Conservation (phyloP, 331 rosid species). For the Phaseolus coccineus region DNA sequence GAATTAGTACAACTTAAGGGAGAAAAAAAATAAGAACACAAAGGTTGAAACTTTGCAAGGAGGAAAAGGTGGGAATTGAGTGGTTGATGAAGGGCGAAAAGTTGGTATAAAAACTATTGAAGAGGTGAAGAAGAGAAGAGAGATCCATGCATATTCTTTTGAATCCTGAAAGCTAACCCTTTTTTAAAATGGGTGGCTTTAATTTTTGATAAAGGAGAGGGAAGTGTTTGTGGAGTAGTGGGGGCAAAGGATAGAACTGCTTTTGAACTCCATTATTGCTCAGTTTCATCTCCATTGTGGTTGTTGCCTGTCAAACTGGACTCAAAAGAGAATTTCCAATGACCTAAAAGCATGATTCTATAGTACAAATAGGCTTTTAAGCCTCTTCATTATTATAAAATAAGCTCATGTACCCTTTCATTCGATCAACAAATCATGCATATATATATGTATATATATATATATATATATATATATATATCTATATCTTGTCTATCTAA, state of each 20-base stretch:
- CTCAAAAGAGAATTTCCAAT: conserved; percentile 52
- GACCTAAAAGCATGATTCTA: conserved; percentile 44
- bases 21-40: neutral
- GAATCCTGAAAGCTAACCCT: conserved; percentile 67
- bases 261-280: conserved; percentile 79
- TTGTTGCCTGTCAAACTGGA: conserved; percentile 53
- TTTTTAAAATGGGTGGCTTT: conserved; percentile 65
- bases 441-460: neutral
- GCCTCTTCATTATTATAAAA: conserved; percentile 35
- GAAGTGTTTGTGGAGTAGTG: conserved; percentile 57
- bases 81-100: conserved; percentile 61
- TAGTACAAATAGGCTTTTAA: conserved; percentile 50
- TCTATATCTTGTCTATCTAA: too few species aligned
- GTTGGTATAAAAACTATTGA: conserved; percentile 48
- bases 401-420: conserved; percentile 41
- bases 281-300: conserved; percentile 48
- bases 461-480: neutral
- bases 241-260: conserved; percentile 61
- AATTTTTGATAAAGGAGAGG: conserved; percentile 50
- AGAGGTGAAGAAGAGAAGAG: conserved; percentile 48
- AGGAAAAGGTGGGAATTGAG: conserved; percentile 60
- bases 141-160: conserved; percentile 85
- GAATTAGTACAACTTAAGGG: neutral
- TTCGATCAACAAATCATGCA: conserved; percentile 33
- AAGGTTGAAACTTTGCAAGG: conserved; percentile 45